Evolutionary conservation across 768 basidiomycete genomes (phyloP).

Genomic region (Auricularia sp.): DNA sequence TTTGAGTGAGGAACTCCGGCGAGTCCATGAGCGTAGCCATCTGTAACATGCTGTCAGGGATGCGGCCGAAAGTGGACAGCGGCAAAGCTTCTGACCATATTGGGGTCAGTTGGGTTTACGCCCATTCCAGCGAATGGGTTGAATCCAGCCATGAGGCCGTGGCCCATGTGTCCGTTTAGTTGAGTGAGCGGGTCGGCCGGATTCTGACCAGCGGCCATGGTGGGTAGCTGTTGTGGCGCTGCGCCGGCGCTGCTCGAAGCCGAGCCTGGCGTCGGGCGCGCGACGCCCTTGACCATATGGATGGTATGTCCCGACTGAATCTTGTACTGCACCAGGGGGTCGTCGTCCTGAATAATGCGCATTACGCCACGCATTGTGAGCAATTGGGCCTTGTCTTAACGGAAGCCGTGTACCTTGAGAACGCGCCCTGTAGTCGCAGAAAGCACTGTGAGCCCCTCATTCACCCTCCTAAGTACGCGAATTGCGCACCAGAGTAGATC

Average conservation of each 20-base stretch:
- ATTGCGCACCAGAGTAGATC: conserved; percentile 74
- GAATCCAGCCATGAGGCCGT: conserved; percentile 71
- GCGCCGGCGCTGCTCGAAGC: conserved; percentile 18
- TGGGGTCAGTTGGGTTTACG: conserved; percentile 84
- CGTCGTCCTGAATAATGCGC: conserved; percentile 54
- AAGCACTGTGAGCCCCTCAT: conserved; percentile 1
- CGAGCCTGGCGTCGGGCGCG: conserved; percentile 29
- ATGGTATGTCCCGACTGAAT: conserved; percentile 82
- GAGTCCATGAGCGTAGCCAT: conserved; percentile 79
- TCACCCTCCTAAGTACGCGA: background rate
- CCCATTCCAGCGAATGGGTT: conserved; percentile 93
- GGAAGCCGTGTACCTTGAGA: conserved; percentile 41
- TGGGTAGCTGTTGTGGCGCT: conserved; percentile 53
- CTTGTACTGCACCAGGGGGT: conserved; percentile 75
- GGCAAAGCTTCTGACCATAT: conserved; percentile 44
- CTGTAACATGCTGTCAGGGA: conserved; percentile 25
- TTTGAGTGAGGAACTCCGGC: conserved; percentile 78
- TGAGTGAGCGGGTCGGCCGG: conserved; percentile 77
- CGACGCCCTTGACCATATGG: conserved; percentile 86
- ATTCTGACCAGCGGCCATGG: conserved; percentile 89
- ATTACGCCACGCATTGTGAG: background rate
- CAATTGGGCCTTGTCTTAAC: conserved; percentile 2
- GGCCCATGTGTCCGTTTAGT: conserved; percentile 68
- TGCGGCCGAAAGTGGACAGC: background rate
- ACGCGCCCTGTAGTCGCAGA: conserved; percentile 44